Percentiles rank a stretch among this genome's conserved stretches.
Evolutionary conservation across 2,329 filamentous ascomycete species (phyloP).

Genomic region (Cladosporium sp.): DNA sequence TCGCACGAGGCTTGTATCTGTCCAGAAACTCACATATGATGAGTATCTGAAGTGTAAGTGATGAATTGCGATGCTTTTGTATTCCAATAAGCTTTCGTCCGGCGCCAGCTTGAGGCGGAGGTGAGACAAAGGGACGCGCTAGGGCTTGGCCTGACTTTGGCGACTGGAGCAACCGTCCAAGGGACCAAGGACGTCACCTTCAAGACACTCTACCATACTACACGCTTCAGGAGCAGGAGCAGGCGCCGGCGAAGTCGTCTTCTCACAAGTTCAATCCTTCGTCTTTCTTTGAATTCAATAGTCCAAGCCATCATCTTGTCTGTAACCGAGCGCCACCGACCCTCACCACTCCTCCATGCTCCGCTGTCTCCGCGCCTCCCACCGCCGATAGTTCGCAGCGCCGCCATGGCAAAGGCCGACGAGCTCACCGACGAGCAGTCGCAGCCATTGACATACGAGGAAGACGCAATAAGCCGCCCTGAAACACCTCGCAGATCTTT

Average conservation of each 20-base stretch:
- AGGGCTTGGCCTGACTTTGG: background rate
- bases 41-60: background rate
- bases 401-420: conserved; percentile 24
- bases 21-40: too few relatives aligned
- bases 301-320: background rate
- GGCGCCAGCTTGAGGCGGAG: background rate
- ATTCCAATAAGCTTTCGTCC: background rate
- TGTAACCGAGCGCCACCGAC: background rate
- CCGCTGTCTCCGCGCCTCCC: background rate
- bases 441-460: conserved; percentile 44
- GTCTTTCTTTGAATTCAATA: background rate
- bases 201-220: background rate
- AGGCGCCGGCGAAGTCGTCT: background rate
- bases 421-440: conserved; percentile 45
- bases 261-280: background rate
- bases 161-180: background rate
- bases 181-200: conserved; percentile 2
- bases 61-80: background rate
- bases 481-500: conserved; percentile 53
- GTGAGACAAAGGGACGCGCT: conserved; percentile 4
- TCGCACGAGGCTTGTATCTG: too few relatives aligned
- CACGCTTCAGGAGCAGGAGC: background rate
- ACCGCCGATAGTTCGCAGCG: conserved; percentile 1
- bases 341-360: background rate
- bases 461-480: conserved; percentile 36